These are phyloP conservation scores for Papiliotrema fonsecae DNA, from an alignment of 1,284 basidiomycete genomes.

Conservation along the genomic window DNA sequence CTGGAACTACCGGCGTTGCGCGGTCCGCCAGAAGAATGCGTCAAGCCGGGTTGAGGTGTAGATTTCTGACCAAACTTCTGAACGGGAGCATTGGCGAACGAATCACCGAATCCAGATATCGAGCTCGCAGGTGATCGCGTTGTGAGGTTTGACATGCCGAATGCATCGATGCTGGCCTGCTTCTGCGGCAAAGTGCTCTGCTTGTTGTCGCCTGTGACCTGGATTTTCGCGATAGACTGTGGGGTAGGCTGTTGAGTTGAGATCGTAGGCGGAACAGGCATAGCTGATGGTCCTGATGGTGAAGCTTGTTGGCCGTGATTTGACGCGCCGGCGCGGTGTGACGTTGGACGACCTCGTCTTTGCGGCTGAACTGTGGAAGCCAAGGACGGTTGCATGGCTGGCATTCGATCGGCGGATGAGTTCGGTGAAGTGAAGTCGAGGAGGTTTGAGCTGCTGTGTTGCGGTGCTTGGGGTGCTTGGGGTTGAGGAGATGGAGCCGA, in stretches of 20 bases:
- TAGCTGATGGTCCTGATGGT: conserved; percentile 6
- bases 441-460: conserved; percentile 24
- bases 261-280: conserved; percentile 10
- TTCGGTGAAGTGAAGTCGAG: conserved; percentile 43
- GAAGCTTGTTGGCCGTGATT: not conserved
- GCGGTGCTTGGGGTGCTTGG: conserved; percentile 5
- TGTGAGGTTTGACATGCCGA: conserved; percentile 6
- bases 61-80: not conserved
- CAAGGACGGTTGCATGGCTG: conserved; percentile 24
- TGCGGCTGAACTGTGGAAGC: conserved; percentile 40
- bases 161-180: conserved; percentile 9
- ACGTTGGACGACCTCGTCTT: conserved; percentile 41
- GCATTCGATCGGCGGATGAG: conserved; percentile 12
- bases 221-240: conserved; percentile 9
- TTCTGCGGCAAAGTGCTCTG: not conserved
- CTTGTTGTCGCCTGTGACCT: conserved; percentile 32
- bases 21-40: not conserved
- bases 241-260: conserved; percentile 1
- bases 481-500: conserved; percentile 7
- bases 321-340: not conserved
- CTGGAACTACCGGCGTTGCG: not conserved
- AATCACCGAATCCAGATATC: conserved; percentile 26
- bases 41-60: not conserved
- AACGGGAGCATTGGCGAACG: conserved; percentile 11
- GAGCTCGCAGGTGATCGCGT: not conserved